These are phyloP conservation scores for Arabis alpina DNA, from an alignment of 345 rosid species.

Conservation along the genomic window DNA sequence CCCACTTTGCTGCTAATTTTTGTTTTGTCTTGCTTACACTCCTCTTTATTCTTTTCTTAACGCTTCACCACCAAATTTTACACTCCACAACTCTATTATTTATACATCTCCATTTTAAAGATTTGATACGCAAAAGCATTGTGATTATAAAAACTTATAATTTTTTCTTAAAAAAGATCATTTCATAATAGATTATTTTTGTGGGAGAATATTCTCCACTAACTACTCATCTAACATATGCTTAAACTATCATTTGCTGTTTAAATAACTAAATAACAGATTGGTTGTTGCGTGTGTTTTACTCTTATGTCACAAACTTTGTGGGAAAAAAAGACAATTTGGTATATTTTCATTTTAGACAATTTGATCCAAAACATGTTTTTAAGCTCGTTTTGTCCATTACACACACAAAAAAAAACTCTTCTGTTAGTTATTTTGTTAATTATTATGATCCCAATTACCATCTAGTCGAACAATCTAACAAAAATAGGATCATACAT, in stretches of 20 bases:
- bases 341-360: too few relatives aligned
- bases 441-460: too few relatives aligned
- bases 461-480: too few relatives aligned
- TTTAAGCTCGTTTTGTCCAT: too few relatives aligned
- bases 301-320: not conserved
- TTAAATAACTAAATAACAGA: not conserved
- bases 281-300: not conserved
- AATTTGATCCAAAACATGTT: too few relatives aligned
- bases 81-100: slow-evolving; percentile 28
- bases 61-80: slow-evolving; percentile 22
- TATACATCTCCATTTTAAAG: not conserved
- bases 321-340: too few relatives aligned
- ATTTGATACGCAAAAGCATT: not conserved
- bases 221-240: not conserved
- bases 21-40: slow-evolving; percentile 32
- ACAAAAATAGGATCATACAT: too few relatives aligned
- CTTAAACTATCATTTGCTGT: not conserved
- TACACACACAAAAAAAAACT: too few relatives aligned
- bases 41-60: slow-evolving; percentile 15
- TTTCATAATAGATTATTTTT: not conserved
- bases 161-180: not conserved
- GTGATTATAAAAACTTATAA: not conserved
- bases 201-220: not conserved
- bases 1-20: not conserved
- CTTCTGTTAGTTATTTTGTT: too few relatives aligned